Base-by-base conservation (phyloP, 306 rosid species). In the Vigna hirtella region DNA sequence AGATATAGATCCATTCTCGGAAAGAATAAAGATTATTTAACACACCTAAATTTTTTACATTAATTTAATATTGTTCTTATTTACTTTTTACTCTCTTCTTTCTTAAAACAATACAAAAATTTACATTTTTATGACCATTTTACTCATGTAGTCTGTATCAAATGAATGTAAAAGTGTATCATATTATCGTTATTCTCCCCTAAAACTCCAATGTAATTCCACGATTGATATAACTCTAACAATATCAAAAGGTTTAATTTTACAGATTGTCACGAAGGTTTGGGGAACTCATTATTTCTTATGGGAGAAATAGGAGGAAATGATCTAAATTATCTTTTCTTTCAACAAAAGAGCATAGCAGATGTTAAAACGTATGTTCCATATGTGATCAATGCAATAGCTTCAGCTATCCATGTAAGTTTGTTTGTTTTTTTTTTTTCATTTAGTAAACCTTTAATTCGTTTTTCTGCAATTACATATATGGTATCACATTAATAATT, bases 291-390 rank as follows among this genome's bases (percentile, higher is more conserved):
- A 7, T 34, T 90, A 57, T 72, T 90, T 87, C 64, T 90, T 0
- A 62, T 77, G 62, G 96, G 93, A 56, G 91, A 89, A 71, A 89
- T 89, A 32, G 96, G 93, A 72, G 93, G 93, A 72, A 87, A 91
- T 9, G 96, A 91, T 72, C 76, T 85, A 53, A 87, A 84, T 64
- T n/a, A 30, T 62, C 73, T 84, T n/a, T 79, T 91, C 0, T 56
- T 45, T 20, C 0, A 1, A 1, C 30, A 28, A 51, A 82, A 12
- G 32, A 55, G 72, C 64, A 3, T 82, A 18, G 58, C 50, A 34
- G 85, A 76, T 62, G 7, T 88, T 73, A 79, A 64, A 58, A 55
- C 87, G 24, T 82, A 72, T 6, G 90, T 87, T n/a, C 52, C 90
- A 1, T 49, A 61, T 17, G 88, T 90, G 55, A 73, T 81, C 47